These are phyloP conservation scores for Termitomyces sp. DNA, from an alignment of 768 basidiomycete species.

Conservation along the genomic window DNA sequence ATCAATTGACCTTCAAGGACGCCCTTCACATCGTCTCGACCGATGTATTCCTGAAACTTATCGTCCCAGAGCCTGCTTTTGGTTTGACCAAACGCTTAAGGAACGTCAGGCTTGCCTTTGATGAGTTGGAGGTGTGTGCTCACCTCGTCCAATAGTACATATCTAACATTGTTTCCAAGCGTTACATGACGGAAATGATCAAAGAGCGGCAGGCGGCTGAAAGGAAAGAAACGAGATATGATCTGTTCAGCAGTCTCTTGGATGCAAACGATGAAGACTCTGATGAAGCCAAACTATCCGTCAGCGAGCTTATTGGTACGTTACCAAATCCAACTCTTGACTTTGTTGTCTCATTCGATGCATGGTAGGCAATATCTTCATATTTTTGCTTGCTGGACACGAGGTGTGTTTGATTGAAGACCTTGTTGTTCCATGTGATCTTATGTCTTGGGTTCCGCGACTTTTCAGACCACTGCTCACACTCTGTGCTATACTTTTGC, in stretches of 20 bases:
- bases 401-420: conserved; percentile 30
- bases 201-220: conserved; percentile 29
- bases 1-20: conserved; percentile 42
- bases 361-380: conserved; percentile 36
- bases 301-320: conserved; percentile 36
- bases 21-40: conserved; percentile 38
- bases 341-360: neutral
- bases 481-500: conserved; percentile 33
- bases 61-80: conserved; percentile 34
- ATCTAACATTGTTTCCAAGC: conserved; percentile 15
- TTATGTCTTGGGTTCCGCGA: neutral
- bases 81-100: conserved; percentile 27
- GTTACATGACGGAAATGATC: conserved; percentile 51
- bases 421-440: neutral
- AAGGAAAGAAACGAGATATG: conserved; percentile 34
- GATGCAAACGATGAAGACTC: conserved; percentile 39
- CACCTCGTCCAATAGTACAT: neutral
- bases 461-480: conserved; percentile 30
- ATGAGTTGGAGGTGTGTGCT: conserved; percentile 37
- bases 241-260: conserved; percentile 48
- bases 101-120: conserved; percentile 28
- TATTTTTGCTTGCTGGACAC: conserved; percentile 56
- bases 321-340: neutral
- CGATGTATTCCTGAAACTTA: conserved; percentile 29
- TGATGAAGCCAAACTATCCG: conserved; percentile 29